A percentile compares a stretch with the other conserved stretches of the same genome.
phyloP scores from a whole-genome alignment of 176 grass and related monocot species.

The Aegilops umbellulata region DNA sequence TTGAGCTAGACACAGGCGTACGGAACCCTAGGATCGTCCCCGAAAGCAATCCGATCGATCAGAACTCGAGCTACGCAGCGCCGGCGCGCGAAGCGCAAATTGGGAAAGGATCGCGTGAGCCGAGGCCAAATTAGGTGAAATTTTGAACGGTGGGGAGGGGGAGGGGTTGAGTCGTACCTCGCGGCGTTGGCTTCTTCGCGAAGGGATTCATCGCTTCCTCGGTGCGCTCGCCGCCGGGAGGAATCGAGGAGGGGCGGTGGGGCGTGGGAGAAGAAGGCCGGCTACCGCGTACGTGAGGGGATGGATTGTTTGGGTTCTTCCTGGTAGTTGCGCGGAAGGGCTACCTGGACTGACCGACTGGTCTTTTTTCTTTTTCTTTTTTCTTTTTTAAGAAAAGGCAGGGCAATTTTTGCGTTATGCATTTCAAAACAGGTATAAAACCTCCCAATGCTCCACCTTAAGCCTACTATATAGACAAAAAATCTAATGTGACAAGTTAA shows the following conservation, averaged over 20 bases:
- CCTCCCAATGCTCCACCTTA: too few species aligned
- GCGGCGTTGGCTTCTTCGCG: slow-evolving; percentile 73
- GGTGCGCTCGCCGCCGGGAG: slow-evolving; percentile 18
- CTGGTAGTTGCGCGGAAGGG: slow-evolving; percentile 21
- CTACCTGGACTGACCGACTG: not conserved
- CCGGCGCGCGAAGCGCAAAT: not conserved
- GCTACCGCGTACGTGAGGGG: slow-evolving; percentile 9
- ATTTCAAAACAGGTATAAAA: too few species aligned
- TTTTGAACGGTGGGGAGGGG: not conserved
- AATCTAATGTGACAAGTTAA: too few species aligned
- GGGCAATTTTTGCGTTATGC: too few species aligned
- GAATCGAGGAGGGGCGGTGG: not conserved
- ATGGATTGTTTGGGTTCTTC: not conserved
- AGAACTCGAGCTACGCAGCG: not conserved
- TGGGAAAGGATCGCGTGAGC: not conserved
- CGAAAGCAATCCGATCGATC: not conserved
- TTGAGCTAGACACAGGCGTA: not conserved
- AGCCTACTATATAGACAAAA: too few species aligned
- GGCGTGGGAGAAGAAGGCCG: slow-evolving; percentile 1
- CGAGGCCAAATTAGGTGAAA: slow-evolving; percentile 22
- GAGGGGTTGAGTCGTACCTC: slow-evolving; percentile 36
- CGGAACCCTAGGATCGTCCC: not conserved
- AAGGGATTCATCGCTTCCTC: slow-evolving; percentile 68
- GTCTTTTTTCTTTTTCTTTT: not conserved
- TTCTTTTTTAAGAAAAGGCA: too few species aligned